A percentile compares a stretch with the other conserved stretches of the same genome.
phyloP scores from a whole-genome alignment of 2,329 filamentous ascomycete genomes.

The Cercospora beticola region DNA sequence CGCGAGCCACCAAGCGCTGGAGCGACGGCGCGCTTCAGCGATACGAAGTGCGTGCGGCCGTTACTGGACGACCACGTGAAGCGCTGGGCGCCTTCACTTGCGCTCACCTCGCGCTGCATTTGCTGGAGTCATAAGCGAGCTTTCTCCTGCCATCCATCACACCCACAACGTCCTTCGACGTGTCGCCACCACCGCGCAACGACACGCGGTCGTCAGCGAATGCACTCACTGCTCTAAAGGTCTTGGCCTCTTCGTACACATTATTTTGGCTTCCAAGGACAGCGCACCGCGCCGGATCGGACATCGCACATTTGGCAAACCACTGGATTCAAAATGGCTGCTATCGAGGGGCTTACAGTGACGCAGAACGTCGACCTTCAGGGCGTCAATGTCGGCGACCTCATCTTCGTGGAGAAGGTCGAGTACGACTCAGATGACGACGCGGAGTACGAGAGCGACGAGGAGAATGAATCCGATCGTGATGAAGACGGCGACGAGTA shows the following conservation, averaged over 20 bases:
- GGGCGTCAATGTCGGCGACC: constrained; percentile 23
- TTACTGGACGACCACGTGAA: neutral
- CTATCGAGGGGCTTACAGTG: constrained; percentile 22
- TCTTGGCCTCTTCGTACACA: constrained; percentile 2
- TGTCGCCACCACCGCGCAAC: neutral
- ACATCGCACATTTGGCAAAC: neutral
- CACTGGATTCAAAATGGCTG: constrained; percentile 17
- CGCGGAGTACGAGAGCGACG: constrained; percentile 12
- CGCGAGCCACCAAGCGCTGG: neutral
- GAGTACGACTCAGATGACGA: constrained; percentile 13
- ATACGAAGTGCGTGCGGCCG: neutral
- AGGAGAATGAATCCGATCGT: constrained; percentile 8
- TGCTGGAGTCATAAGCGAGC: neutral
- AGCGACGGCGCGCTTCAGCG: neutral
- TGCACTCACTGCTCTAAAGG: neutral
- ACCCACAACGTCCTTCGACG: neutral
- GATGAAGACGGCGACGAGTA: neutral
- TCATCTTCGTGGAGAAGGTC: constrained; percentile 22
- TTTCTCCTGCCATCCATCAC: neutral
- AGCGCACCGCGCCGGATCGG: neutral
- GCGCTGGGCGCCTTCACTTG: neutral
- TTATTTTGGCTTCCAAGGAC: neutral
- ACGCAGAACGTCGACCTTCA: constrained; percentile 17
- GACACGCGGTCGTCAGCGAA: neutral
- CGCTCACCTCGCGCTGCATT: neutral